phyloP scores from a whole-genome alignment of 495 filamentous ascomycete genomes.

The Hypoxylon intermedium region DNA sequence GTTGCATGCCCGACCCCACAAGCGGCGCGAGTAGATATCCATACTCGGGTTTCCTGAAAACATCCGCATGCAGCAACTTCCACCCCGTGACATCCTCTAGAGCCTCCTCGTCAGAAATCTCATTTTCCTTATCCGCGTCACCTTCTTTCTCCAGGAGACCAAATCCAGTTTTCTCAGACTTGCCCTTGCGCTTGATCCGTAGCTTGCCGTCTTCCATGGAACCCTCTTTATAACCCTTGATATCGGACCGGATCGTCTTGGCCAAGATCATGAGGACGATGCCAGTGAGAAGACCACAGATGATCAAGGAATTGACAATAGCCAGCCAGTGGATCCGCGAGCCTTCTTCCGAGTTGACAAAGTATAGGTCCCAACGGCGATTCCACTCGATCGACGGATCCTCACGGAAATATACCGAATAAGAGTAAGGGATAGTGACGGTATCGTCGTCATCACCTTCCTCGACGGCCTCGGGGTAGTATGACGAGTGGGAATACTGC shows the following conservation, averaged over 20 bases:
- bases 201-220: constrained; percentile 72
- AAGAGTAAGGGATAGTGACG: constrained; percentile 84
- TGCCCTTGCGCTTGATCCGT: constrained; percentile 56
- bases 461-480: constrained; percentile 59
- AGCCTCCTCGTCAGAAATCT: constrained; percentile 75
- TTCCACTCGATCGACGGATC: constrained; percentile 84
- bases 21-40: constrained; percentile 83
- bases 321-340: constrained; percentile 90
- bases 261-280: constrained; percentile 87
- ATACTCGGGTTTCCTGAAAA: constrained; percentile 81
- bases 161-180: constrained; percentile 60
- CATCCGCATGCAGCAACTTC: constrained; percentile 93
- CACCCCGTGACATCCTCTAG: constrained; percentile 89
- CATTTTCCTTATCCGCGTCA: constrained; percentile 60
- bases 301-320: constrained; percentile 89
- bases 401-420: constrained; percentile 91
- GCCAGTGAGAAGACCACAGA: constrained; percentile 80
- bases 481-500: constrained; percentile 67
- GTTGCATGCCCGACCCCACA: constrained; percentile 87
- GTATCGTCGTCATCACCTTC: constrained; percentile 69
- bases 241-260: constrained; percentile 81
- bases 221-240: constrained; percentile 73
- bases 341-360: constrained; percentile 87
- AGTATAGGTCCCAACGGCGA: constrained; percentile 91
- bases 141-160: constrained; percentile 72